These are phyloP conservation scores for Cajanus cajan DNA, from an alignment of 306 rosid genomes.

Conservation along the genomic window DNA sequence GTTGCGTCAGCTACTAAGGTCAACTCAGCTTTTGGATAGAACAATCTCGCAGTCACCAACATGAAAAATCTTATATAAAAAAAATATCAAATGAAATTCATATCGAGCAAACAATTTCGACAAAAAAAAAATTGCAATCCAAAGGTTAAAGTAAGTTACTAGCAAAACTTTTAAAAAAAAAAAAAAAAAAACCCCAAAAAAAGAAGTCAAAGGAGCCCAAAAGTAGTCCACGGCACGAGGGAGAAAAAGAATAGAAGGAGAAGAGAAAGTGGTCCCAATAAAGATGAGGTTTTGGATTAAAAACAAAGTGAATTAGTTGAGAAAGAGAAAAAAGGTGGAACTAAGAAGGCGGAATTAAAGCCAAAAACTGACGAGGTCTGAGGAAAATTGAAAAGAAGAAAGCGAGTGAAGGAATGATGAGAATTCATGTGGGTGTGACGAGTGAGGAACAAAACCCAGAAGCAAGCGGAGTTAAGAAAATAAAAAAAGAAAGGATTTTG, in stretches of 20 bases:
- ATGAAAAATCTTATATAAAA: not conserved
- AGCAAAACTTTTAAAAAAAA: not conserved
- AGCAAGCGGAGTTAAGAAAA: not conserved
- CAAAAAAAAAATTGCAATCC: not conserved
- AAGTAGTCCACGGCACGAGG: conserved; percentile 25
- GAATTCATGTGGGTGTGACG: not conserved
- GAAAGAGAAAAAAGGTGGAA: not conserved
- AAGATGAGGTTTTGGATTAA: not conserved
- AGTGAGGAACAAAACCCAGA: not conserved
- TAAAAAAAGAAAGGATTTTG: too few relatives aligned
- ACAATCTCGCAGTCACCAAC: conserved; percentile 11
- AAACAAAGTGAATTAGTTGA: not conserved
- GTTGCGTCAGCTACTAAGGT: conserved; percentile 30
- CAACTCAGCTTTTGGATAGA: conserved; percentile 43
- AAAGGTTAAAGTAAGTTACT: not conserved
- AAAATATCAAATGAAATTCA: not conserved
- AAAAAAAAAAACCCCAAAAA: too few relatives aligned
- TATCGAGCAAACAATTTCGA: not conserved
- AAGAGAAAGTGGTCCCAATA: conserved; percentile 24
- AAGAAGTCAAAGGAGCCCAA: not conserved
- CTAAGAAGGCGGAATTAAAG: not conserved
- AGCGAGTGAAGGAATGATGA: too few relatives aligned
- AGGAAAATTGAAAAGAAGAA: too few relatives aligned
- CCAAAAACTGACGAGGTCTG: too few relatives aligned
- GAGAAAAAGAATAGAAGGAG: not conserved